These are phyloP conservation scores for Amanita subjunquillea DNA, from an alignment of 768 basidiomycete genomes.

Conservation along the genomic window DNA sequence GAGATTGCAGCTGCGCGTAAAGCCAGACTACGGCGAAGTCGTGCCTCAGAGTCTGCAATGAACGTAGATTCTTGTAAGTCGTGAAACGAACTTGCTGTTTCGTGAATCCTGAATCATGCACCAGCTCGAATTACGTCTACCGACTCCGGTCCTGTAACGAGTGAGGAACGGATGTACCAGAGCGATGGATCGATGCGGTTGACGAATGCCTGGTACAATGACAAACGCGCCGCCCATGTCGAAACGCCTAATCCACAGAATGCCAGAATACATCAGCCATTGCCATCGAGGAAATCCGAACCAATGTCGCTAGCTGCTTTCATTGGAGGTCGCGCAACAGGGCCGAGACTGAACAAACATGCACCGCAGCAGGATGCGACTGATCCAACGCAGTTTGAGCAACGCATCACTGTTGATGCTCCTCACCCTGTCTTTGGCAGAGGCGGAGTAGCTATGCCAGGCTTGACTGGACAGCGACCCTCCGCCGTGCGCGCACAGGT, in stretches of 20 bases:
- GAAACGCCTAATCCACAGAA: constrained; percentile 16
- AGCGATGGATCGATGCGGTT: not conserved
- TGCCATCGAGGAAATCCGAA: constrained; percentile 22
- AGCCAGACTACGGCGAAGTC: constrained; percentile 39
- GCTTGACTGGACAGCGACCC: constrained; percentile 32
- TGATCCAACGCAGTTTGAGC: constrained; percentile 58
- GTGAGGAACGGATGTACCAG: not conserved
- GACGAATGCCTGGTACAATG: not conserved
- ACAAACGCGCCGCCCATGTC: not conserved
- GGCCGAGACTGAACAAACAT: constrained; percentile 63
- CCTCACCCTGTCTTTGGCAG: constrained; percentile 73
- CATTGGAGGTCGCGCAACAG: constrained; percentile 70
- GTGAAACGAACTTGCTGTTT: constrained; percentile 8
- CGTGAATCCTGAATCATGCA: not conserved
- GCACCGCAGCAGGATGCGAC: constrained; percentile 62
- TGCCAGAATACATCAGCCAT: constrained; percentile 10
- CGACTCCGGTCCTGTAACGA: not conserved
- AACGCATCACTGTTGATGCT: constrained; percentile 36
- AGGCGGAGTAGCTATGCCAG: constrained; percentile 69
- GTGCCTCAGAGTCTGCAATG: constrained; percentile 19
- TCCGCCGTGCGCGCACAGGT: not conserved
- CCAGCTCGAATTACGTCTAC: not conserved
- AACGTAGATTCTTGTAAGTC: constrained; percentile 17
- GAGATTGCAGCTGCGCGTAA: constrained; percentile 49
- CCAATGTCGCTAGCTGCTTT: constrained; percentile 71